These are phyloP conservation scores for Myriosclerotinia scirpicola DNA, from an alignment of 2,329 filamentous ascomycete species.

Conservation along the genomic window DNA sequence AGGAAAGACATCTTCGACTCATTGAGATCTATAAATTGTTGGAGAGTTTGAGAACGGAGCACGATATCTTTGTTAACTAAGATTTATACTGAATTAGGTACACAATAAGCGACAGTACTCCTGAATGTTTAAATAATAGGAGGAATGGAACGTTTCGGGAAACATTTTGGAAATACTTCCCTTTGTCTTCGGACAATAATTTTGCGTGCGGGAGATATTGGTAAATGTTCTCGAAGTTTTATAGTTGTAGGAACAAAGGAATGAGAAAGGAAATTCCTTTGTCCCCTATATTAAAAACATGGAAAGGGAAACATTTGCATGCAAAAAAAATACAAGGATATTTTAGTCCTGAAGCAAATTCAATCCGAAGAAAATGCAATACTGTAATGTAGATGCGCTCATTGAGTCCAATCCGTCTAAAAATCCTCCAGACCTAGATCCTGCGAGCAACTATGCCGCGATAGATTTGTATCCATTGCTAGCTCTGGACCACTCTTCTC, in stretches of 20 bases:
- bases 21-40: neutral
- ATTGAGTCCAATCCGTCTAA: neutral
- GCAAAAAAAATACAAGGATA: neutral
- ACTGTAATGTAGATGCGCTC: neutral
- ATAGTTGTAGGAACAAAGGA: neutral
- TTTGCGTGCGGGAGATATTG: neutral
- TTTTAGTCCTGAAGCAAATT: neutral
- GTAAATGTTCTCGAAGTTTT: neutral
- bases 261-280: neutral
- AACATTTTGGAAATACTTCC: neutral
- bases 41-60: neutral
- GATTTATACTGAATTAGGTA: neutral
- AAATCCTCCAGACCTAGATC: too few species aligned
- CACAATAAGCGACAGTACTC: constrained; percentile 1
- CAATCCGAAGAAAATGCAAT: neutral
- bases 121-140: neutral
- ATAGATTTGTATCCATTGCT: constrained; percentile 1
- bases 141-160: neutral
- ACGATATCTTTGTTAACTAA: neutral
- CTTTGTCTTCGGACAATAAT: constrained; percentile 3
- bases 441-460: constrained; percentile 18
- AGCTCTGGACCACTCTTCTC: constrained; percentile 44
- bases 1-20: constrained; percentile 8
- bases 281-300: neutral
- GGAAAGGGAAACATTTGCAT: neutral